Conservation (phyloP, 345 rosid species). For the Jatropha curcas region DNA sequence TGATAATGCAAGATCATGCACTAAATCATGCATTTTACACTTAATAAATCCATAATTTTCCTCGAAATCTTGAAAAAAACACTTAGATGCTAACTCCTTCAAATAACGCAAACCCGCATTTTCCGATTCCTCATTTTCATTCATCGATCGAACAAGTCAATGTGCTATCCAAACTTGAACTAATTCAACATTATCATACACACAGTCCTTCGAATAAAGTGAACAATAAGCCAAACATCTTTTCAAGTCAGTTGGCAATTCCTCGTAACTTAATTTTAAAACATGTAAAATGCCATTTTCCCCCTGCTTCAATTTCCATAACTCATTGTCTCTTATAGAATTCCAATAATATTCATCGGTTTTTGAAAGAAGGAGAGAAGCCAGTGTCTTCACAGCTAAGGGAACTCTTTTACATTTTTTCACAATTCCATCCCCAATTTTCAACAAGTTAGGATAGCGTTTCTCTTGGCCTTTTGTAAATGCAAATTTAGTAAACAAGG, state of each 20-base stretch:
- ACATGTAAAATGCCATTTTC: no score
- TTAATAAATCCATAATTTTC: no score
- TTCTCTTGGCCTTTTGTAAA: constrained; percentile 15
- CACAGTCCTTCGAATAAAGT: constrained; percentile 18
- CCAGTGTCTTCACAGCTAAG: constrained; percentile 17
- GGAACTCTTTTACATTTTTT: constrained; percentile 34
- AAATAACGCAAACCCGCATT: constrained; percentile 19
- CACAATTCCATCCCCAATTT: constrained; percentile 26
- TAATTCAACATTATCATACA: not conserved
- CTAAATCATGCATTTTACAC: no score
- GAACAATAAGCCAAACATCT: constrained; percentile 20
- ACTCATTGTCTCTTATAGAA: constrained; percentile 24
- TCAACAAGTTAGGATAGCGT: not conserved
- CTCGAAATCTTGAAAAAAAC: constrained; percentile 28
- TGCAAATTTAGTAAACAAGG: no score
- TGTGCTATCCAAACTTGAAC: constrained; percentile 24
- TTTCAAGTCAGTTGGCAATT: no score
- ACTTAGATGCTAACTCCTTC: constrained; percentile 25
- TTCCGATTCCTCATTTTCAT: no score
- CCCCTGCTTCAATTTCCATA: no score
- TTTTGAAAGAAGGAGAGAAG: constrained; percentile 9
- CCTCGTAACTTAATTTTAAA: no score
- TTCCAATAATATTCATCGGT: constrained; percentile 11
- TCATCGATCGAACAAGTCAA: no score
- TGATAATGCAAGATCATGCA: no score